These are phyloP conservation scores for Yarrowia yakushimensis DNA, from an alignment of 805 yeast species.

Conservation along the genomic window DNA sequence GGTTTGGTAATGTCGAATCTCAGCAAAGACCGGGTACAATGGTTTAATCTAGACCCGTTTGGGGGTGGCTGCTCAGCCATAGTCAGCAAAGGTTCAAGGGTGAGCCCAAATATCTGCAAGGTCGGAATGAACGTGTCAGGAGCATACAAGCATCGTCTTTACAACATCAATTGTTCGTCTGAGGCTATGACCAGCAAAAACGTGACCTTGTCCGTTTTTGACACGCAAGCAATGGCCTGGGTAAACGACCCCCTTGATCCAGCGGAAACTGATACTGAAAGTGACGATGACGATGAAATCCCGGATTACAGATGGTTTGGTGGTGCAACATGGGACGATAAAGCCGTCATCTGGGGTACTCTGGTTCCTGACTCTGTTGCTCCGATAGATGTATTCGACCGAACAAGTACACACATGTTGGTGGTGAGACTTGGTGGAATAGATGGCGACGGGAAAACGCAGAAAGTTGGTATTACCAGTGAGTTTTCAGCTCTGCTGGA, in stretches of 20 bases:
- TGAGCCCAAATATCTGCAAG: not conserved
- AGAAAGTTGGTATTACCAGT: not conserved
- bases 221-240: not conserved
- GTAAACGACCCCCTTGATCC: not conserved
- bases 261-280: not conserved
- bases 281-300: not conserved
- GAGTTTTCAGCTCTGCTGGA: not conserved
- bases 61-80: not conserved
- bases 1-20: not conserved
- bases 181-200: constrained; percentile 4
- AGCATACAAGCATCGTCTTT: not conserved
- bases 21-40: not conserved
- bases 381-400: not conserved
- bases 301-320: constrained; percentile 10
- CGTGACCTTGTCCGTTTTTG: constrained; percentile 4
- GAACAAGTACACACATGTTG: not conserved
- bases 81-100: not conserved
- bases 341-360: constrained; percentile 3
- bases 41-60: not conserved
- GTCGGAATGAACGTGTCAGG: constrained; percentile 5
- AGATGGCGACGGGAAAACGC: not conserved
- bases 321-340: not conserved
- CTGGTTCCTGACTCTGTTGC: not conserved
- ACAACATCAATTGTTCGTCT: constrained; percentile 10
- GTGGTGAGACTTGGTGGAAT: not conserved